These are phyloP conservation scores for Roridomyces roridus DNA, from an alignment of 768 basidiomycete genomes.

Conservation along the genomic window DNA sequence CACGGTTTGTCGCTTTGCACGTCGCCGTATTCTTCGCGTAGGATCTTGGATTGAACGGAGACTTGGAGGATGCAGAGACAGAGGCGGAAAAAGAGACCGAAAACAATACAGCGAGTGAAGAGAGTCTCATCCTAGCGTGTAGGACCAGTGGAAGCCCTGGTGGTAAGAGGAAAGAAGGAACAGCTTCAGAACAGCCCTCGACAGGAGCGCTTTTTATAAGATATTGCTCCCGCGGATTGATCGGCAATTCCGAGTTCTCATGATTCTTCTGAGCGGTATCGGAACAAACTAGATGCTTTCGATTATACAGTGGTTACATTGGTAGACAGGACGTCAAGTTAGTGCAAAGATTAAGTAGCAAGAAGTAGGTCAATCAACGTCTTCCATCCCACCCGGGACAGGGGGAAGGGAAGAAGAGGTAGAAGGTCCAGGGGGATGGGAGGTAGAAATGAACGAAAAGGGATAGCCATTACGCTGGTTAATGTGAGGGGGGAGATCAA, in stretches of 20 bases:
- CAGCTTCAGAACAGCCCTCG: too few species aligned
- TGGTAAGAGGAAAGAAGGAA: too few species aligned
- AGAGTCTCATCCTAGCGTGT: not conserved
- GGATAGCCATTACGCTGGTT: not conserved
- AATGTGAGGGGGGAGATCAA: not conserved
- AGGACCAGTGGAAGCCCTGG: not conserved
- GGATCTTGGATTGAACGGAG: slow-evolving; percentile 44
- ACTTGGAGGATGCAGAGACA: not conserved
- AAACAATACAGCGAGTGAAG: not conserved
- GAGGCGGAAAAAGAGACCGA: slow-evolving; percentile 1
- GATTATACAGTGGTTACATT: slow-evolving; percentile 12
- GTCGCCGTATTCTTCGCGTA: slow-evolving; percentile 40
- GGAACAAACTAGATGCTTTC: too few species aligned
- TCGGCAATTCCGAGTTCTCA: not conserved
- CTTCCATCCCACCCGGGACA: slow-evolving; percentile 32
- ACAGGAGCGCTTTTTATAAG: too few species aligned
- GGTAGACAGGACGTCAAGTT: not conserved
- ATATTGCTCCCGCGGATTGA: not conserved
- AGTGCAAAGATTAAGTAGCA: slow-evolving; percentile 2
- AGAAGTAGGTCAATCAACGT: slow-evolving; percentile 36
- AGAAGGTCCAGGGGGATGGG: not conserved
- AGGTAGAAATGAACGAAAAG: not conserved
- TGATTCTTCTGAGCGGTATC: not conserved
- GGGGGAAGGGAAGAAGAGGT: slow-evolving; percentile 8
- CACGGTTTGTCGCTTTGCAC: slow-evolving; percentile 51